Percentiles rank a stretch among this genome's conserved stretches.
Conservation (phyloP, 2,329 filamentous ascomycete genomes). For the Incumbomyces delicatus region DNA sequence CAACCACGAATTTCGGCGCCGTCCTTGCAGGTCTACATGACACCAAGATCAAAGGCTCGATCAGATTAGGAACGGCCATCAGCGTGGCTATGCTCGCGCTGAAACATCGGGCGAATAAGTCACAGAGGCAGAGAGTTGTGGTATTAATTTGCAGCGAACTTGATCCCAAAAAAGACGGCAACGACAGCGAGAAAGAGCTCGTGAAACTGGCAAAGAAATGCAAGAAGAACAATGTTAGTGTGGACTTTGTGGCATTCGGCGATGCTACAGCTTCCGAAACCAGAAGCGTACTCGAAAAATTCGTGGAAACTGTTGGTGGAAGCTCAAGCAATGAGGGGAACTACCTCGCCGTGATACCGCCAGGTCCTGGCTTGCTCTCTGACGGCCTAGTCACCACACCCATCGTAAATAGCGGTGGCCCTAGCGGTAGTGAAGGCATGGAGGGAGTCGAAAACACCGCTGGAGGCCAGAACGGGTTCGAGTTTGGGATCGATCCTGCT, state of each 20-base stretch:
- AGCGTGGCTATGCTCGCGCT: constrained; percentile 87
- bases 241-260: constrained; percentile 92
- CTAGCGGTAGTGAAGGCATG: constrained; percentile 34
- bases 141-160: constrained; percentile 93
- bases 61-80: constrained; percentile 85
- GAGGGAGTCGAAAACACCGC: constrained; percentile 44
- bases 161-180: constrained; percentile 25
- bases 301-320: constrained; percentile 87
- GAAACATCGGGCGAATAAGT: constrained; percentile 97
- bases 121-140: constrained; percentile 91
- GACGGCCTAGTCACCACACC: constrained; percentile 84
- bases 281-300: constrained; percentile 79
- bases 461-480: constrained; percentile 58
- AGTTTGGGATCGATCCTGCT: constrained; percentile 83
- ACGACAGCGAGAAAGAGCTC: constrained; percentile 80
- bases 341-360: constrained; percentile 80
- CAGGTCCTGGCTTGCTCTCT: constrained; percentile 82
- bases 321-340: constrained; percentile 62
- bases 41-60: constrained; percentile 84
- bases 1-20: constrained; percentile 93
- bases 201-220: constrained; percentile 90
- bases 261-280: constrained; percentile 76
- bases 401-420: constrained; percentile 55
- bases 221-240: constrained; percentile 93
- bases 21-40: constrained; percentile 85